phyloP scores from a whole-genome alignment of 2,329 filamentous ascomycete genomes.

The Metarhizium guizhouense region DNA sequence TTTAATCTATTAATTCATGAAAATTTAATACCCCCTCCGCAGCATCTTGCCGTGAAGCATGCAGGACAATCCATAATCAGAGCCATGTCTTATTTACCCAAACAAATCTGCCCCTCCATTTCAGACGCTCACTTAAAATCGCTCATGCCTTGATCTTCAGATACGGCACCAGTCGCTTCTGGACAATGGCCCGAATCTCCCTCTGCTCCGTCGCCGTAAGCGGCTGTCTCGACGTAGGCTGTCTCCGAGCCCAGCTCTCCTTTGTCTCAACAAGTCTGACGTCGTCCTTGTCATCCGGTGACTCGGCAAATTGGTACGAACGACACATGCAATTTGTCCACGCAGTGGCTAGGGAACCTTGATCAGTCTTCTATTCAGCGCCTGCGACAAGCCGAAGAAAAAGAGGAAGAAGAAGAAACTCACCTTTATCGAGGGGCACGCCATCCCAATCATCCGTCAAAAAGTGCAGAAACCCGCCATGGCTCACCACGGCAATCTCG shows the following conservation, averaged over 20 bases:
- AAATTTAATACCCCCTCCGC: not conserved
- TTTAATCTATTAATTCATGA: not conserved
- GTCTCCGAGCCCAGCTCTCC: slow-evolving; percentile 36
- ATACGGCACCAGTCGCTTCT: slow-evolving; percentile 25
- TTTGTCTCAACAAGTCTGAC: slow-evolving; percentile 39
- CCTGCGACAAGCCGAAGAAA: not conserved
- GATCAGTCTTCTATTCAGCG: not conserved
- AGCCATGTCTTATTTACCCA: not conserved
- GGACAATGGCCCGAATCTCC: slow-evolving; percentile 31
- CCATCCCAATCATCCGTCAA: slow-evolving; percentile 74
- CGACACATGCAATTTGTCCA: slow-evolving; percentile 69
- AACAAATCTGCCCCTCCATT: not conserved
- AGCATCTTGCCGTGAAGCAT: not conserved
- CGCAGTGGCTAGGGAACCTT: slow-evolving; percentile 46
- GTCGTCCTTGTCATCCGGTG: slow-evolving; percentile 37
- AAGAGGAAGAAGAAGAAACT: slow-evolving; percentile 10
- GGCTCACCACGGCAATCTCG: slow-evolving; percentile 69
- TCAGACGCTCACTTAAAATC: not conserved
- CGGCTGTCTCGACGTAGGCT: slow-evolving; percentile 26
- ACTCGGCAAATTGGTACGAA: slow-evolving; percentile 54
- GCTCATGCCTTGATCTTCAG: slow-evolving; percentile 22
- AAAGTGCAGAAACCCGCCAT: slow-evolving; percentile 79
- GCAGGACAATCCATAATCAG: not conserved
- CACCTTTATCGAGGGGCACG: slow-evolving; percentile 33
- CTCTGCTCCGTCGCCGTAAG: slow-evolving; percentile 37